phyloP scores from a whole-genome alignment of 331 rosid species.

The Malus hybrid region DNA sequence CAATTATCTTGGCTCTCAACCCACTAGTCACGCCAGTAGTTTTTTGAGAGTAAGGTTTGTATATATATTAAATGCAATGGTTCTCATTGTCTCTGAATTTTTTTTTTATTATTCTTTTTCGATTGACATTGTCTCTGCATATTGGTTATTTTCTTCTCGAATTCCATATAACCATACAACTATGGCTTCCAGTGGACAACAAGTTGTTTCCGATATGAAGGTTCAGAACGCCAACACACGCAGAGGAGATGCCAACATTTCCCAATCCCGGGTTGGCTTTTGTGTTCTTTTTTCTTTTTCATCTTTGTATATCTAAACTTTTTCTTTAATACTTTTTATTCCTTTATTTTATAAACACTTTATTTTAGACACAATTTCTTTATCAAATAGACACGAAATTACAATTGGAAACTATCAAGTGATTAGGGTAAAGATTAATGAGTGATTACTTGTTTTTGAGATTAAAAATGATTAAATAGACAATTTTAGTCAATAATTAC shows the following conservation, averaged over 20 bases:
- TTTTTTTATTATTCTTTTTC: background rate
- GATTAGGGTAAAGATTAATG: background rate
- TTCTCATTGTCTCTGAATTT: background rate
- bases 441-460: background rate
- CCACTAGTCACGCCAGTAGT: background rate
- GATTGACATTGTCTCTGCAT: background rate
- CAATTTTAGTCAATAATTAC: background rate
- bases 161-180: background rate
- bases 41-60: background rate
- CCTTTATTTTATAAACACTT: background rate
- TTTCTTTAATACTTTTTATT: background rate
- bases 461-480: background rate
- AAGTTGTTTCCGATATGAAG: constrained; percentile 48
- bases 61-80: background rate
- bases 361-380: background rate
- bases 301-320: background rate
- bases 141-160: background rate
- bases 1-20: background rate
- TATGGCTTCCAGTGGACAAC: constrained; percentile 43
- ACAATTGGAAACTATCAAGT: background rate
- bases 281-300: background rate
- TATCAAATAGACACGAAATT: background rate
- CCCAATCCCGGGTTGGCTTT: constrained; percentile 48
- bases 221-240: constrained; percentile 68
- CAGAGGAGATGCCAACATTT: constrained; percentile 60